phyloP scores from a whole-genome alignment of 352 stramenopile genomes.

The Phytopythium boreale region DNA sequence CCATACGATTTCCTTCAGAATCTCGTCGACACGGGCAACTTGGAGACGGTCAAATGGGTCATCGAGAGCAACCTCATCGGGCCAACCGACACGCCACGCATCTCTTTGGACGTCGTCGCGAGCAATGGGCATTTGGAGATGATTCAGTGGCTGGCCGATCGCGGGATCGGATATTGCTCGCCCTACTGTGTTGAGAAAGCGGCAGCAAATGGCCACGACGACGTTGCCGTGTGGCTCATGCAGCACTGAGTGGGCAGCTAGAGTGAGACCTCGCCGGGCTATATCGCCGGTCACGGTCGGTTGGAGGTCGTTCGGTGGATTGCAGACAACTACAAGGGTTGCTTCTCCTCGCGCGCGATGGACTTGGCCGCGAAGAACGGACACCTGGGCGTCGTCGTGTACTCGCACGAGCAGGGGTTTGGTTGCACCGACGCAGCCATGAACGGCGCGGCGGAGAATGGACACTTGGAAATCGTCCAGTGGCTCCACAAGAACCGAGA shows the following conservation, averaged over 20 bases:
- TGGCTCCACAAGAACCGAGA: background rate
- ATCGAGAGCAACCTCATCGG: background rate
- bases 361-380: conserved; percentile 10
- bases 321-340: conserved; percentile 16
- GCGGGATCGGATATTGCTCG: conserved; percentile 18
- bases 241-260: conserved; percentile 26
- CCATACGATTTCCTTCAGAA: conserved; percentile 14
- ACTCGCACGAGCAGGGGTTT: background rate
- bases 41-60: conserved; percentile 24
- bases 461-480: background rate
- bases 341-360: conserved; percentile 19
- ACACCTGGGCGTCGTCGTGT: background rate
- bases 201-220: conserved; percentile 21
- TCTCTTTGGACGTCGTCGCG: background rate
- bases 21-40: conserved; percentile 18
- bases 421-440: conserved; percentile 13
- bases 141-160: conserved; percentile 26
- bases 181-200: conserved; percentile 28
- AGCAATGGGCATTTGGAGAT: conserved; percentile 21
- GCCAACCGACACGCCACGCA: background rate
- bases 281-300: conserved; percentile 21
- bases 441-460: conserved; percentile 10
- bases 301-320: conserved; percentile 26
- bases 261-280: conserved; percentile 20
- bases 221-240: conserved; percentile 27